Conservation (phyloP, 768 basidiomycete species). For the Thelephora ganbajun region DNA sequence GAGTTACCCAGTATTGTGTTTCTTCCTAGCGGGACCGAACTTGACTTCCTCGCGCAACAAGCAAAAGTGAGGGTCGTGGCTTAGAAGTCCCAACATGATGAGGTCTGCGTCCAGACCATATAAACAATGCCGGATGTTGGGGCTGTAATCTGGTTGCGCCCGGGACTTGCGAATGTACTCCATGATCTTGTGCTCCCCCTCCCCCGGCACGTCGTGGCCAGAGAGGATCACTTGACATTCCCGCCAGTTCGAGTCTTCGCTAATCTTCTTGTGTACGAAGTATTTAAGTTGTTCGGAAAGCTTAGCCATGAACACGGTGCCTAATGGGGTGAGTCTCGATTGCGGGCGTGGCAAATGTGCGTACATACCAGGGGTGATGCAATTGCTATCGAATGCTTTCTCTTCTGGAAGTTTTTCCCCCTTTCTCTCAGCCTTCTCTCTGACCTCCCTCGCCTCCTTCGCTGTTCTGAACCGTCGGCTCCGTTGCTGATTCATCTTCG, state of each 20-base stretch:
- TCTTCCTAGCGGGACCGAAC: slow-evolving; percentile 72
- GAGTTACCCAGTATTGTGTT: slow-evolving; percentile 38
- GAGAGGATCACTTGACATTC: slow-evolving; percentile 86
- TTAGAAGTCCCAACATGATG: slow-evolving; percentile 93
- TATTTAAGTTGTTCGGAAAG: slow-evolving; percentile 89
- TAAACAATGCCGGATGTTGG: slow-evolving; percentile 92
- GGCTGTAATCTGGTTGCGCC: slow-evolving; percentile 92
- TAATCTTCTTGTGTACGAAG: slow-evolving; percentile 96
- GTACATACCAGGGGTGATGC: slow-evolving; percentile 85
- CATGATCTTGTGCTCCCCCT: slow-evolving; percentile 99
- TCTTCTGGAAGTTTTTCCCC: slow-evolving; percentile 87
- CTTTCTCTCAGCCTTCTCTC: slow-evolving; percentile 75
- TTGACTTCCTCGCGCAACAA: slow-evolving; percentile 95
- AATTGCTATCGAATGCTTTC: slow-evolving; percentile 97
- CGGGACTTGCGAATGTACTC: slow-evolving; percentile 93
- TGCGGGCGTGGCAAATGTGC: neutral
- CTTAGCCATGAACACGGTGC: slow-evolving; percentile 89
- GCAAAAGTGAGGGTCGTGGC: slow-evolving; percentile 98
- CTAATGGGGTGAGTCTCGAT: slow-evolving; percentile 22
- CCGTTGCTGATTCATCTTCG: slow-evolving; percentile 99
- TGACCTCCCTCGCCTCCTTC: slow-evolving; percentile 77
- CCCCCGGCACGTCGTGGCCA: slow-evolving; percentile 96
- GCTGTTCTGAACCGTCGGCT: slow-evolving; percentile 89
- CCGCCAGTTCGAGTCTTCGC: slow-evolving; percentile 93
- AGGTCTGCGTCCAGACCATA: slow-evolving; percentile 98